Conservation (phyloP, 2,329 filamentous ascomycete species). For the Trichoderma afroharzianum region DNA sequence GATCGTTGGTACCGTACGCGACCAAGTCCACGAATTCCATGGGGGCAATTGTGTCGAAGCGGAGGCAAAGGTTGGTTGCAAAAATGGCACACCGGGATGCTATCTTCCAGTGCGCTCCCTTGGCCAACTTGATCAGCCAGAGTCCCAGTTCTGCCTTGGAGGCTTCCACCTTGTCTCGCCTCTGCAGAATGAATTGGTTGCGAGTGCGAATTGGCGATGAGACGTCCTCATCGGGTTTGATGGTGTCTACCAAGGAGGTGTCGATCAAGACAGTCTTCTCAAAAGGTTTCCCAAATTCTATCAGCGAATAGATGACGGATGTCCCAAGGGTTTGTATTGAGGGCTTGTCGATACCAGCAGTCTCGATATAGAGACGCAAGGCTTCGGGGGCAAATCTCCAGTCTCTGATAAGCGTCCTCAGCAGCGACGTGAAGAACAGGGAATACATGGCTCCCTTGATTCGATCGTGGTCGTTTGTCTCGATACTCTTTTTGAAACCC, state of each 20-base stretch:
- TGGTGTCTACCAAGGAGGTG: slow-evolving; percentile 62
- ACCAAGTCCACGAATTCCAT: slow-evolving; percentile 79
- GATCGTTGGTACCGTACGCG: slow-evolving; percentile 77
- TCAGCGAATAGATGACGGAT: slow-evolving; percentile 76
- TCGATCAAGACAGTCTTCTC: slow-evolving; percentile 84
- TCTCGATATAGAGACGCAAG: slow-evolving; percentile 84
- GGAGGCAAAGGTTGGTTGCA: slow-evolving; percentile 81
- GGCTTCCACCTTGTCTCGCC: slow-evolving; percentile 72
- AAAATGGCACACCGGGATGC: slow-evolving; percentile 86
- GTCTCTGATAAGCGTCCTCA: slow-evolving; percentile 83
- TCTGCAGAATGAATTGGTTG: slow-evolving; percentile 69
- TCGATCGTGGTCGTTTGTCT: slow-evolving; percentile 76
- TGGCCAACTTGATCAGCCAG: slow-evolving; percentile 74
- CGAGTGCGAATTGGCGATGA: slow-evolving; percentile 54
- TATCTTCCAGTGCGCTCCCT: slow-evolving; percentile 91
- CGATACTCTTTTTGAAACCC: slow-evolving; percentile 73
- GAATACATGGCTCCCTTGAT: slow-evolving; percentile 96
- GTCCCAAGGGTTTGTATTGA: slow-evolving; percentile 88
- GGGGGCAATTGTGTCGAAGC: slow-evolving; percentile 85
- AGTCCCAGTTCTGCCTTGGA: slow-evolving; percentile 78
- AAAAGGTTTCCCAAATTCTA: slow-evolving; percentile 87
- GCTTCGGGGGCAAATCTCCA: slow-evolving; percentile 94
- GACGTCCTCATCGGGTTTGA: slow-evolving; percentile 67
- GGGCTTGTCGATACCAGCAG: slow-evolving; percentile 85
- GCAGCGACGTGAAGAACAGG: slow-evolving; percentile 79